A percentile compares a stretch with the other conserved stretches of the same genome.
Evolutionary conservation across 202 grass and related monocot species (phyloP).

Genomic region (Digitaria exilis): DNA sequence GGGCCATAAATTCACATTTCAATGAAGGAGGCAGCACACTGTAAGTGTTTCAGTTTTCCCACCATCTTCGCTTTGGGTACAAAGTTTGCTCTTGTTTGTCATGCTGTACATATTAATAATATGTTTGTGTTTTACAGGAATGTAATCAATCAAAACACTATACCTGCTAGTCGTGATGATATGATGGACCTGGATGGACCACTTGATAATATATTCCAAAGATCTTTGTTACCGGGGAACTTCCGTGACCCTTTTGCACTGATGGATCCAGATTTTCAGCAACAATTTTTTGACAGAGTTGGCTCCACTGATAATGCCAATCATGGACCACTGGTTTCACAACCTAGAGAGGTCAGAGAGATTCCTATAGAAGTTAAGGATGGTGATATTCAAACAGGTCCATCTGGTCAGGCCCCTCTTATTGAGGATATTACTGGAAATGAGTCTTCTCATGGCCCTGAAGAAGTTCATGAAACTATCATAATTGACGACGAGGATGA

Average conservation of each 20-base stretch:
- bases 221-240: constrained; percentile 42
- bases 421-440: constrained; percentile 66
- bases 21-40: constrained; percentile 60
- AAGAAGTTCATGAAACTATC: constrained; percentile 58
- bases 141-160: constrained; percentile 46
- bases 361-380: constrained; percentile 75
- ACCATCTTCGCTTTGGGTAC: constrained; percentile 23
- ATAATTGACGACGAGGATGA: constrained; percentile 70
- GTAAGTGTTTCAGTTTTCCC: constrained; percentile 53
- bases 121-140: constrained; percentile 44
- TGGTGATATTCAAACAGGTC: constrained; percentile 41
- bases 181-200: constrained; percentile 71
- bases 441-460: constrained; percentile 54
- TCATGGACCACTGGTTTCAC: constrained; percentile 52
- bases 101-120: constrained; percentile 20
- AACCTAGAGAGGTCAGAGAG: constrained; percentile 68
- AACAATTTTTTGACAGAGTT: constrained; percentile 42
- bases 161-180: constrained; percentile 46
- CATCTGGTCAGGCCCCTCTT: constrained; percentile 56
- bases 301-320: constrained; percentile 43
- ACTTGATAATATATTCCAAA: constrained; percentile 54
- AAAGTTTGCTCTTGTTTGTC: background rate
- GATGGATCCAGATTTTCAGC: constrained; percentile 57
- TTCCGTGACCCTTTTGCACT: constrained; percentile 53
- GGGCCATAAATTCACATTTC: constrained; percentile 85